Evolutionary conservation across 1,284 basidiomycete species (phyloP).

Genomic region (Irpex sp.): DNA sequence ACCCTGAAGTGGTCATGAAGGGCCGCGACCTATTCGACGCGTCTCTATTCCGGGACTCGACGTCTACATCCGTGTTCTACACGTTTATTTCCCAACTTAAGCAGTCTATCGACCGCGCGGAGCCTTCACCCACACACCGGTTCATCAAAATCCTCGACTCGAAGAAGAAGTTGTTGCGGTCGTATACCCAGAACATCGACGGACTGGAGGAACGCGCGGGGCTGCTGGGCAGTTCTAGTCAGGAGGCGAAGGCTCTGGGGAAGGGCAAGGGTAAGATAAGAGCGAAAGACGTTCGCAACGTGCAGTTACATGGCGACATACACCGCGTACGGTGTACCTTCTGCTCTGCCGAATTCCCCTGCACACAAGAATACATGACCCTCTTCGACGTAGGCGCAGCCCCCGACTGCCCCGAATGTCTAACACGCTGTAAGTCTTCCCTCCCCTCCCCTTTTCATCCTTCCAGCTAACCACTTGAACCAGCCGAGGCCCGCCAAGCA

Average conservation of each 20-base stretch:
- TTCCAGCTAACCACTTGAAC: constrained; percentile 7
- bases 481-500: constrained; percentile 75
- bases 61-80: constrained; percentile 89
- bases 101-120: constrained; percentile 74
- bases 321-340: constrained; percentile 83
- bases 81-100: constrained; percentile 93
- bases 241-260: constrained; percentile 44
- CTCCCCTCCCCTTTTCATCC: neutral
- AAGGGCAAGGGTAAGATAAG: constrained; percentile 61
- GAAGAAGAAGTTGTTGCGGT: constrained; percentile 83
- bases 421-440: constrained; percentile 64
- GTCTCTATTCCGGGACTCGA: constrained; percentile 78
- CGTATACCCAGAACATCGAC: constrained; percentile 96
- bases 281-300: constrained; percentile 72
- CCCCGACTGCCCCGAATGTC: constrained; percentile 82
- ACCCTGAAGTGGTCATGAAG: constrained; percentile 80
- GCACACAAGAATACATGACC: constrained; percentile 54
- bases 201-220: constrained; percentile 85
- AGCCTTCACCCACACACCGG: constrained; percentile 82
- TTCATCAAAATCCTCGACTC: constrained; percentile 84
- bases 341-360: constrained; percentile 76
- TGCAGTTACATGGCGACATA: constrained; percentile 91
- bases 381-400: constrained; percentile 67
- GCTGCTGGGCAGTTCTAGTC: constrained; percentile 59
- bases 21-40: constrained; percentile 91